Percentiles rank a stretch among this genome's conserved stretches.
Evolutionary conservation across 495 filamentous ascomycete genomes (phyloP).

Genomic region (Neurospora sp.): DNA sequence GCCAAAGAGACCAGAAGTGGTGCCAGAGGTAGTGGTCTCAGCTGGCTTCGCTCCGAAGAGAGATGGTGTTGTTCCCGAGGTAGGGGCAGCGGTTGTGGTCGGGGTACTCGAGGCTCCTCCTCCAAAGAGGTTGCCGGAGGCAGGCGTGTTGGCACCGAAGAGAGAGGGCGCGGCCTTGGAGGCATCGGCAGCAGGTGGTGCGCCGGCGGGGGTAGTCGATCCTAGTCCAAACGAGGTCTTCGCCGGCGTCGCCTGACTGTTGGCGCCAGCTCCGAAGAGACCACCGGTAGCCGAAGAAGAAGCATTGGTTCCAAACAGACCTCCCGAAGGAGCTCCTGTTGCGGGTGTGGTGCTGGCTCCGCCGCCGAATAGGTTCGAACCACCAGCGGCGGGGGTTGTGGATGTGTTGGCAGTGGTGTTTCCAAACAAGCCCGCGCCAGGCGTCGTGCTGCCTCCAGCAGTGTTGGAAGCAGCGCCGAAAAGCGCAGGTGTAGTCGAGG

Average conservation of each 20-base stretch:
- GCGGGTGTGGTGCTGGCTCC: background rate
- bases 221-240: slow-evolving; percentile 24
- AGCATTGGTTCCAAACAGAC: slow-evolving; percentile 29
- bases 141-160: background rate
- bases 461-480: slow-evolving; percentile 13
- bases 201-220: background rate
- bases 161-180: slow-evolving; percentile 12
- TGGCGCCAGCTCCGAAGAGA: background rate
- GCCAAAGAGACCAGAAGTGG: slow-evolving; percentile 1
- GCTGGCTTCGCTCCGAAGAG: slow-evolving; percentile 3
- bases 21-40: background rate
- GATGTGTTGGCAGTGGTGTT: slow-evolving; percentile 9
- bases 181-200: slow-evolving; percentile 1
- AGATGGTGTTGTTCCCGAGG: slow-evolving; percentile 1
- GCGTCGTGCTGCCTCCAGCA: slow-evolving; percentile 8
- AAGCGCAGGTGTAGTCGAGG: slow-evolving; percentile 11
- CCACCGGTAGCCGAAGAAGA: slow-evolving; percentile 21
- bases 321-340: background rate
- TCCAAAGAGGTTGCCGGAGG: background rate
- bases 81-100: background rate
- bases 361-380: background rate
- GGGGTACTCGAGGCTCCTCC: background rate
- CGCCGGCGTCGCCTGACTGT: slow-evolving; percentile 8
- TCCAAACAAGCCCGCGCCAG: slow-evolving; percentile 15
- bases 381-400: slow-evolving; percentile 4